phyloP scores from a whole-genome alignment of 805 yeast genomes.

The Metschnikowia lochheadii region DNA sequence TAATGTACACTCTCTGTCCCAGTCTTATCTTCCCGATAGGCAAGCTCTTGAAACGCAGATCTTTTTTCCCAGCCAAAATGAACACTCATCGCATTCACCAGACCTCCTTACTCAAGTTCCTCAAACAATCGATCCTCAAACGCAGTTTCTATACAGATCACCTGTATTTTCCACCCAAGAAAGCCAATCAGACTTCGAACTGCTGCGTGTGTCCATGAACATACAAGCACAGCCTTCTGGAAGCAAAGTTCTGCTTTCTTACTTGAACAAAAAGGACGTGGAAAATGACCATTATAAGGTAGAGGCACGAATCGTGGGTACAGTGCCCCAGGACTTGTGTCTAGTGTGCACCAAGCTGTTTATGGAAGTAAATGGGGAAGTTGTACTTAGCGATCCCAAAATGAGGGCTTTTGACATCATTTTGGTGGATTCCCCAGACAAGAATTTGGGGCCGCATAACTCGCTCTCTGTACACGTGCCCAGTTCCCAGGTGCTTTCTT shows the following conservation, averaged over 20 bases:
- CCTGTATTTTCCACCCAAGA: not conserved
- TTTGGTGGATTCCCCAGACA: slow-evolving; percentile 14
- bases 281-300: slow-evolving; percentile 15
- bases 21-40: not conserved
- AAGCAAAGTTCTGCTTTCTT: slow-evolving; percentile 1
- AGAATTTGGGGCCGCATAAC: slow-evolving; percentile 2
- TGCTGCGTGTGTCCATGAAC: not conserved
- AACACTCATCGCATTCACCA: not conserved
- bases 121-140: not conserved
- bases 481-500: slow-evolving; percentile 5
- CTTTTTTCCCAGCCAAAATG: not conserved
- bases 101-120: slow-evolving; percentile 12
- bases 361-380: slow-evolving; percentile 5
- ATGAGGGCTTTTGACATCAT: slow-evolving; percentile 24
- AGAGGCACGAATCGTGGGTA: slow-evolving; percentile 21
- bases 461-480: slow-evolving; percentile 11
- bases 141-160: not conserved
- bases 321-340: slow-evolving; percentile 24
- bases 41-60: not conserved
- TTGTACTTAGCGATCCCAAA: slow-evolving; percentile 22
- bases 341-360: slow-evolving; percentile 29
- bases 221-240: slow-evolving; percentile 1
- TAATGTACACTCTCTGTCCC: not conserved
- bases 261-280: not conserved
- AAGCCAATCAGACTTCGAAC: slow-evolving; percentile 2